phyloP scores from a whole-genome alignment of 345 rosid genomes.

The Cardamine occulta region DNA sequence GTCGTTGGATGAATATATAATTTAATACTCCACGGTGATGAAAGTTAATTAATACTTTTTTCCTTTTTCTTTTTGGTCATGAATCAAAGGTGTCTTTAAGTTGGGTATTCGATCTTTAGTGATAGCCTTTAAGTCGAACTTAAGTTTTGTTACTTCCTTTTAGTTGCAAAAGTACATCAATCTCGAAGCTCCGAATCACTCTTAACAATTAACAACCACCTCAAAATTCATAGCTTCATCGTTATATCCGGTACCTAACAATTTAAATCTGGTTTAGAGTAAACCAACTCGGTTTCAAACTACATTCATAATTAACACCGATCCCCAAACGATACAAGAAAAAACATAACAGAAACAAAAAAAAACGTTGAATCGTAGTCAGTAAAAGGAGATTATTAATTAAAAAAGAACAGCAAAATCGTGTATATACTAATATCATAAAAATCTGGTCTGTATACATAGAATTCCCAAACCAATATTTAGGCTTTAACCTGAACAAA shows the following conservation, averaged over 20 bases:
- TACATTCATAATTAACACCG: not conserved
- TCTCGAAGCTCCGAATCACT: not conserved
- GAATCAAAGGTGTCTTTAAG: too few species aligned
- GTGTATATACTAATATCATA: too few species aligned
- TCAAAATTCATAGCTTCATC: not conserved
- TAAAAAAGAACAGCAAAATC: too few species aligned
- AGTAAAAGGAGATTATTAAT: too few species aligned
- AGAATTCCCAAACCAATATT: too few species aligned
- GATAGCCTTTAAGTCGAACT: conserved; percentile 21
- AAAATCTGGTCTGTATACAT: too few species aligned
- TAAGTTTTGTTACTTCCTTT: conserved; percentile 17
- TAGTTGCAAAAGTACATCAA: not conserved
- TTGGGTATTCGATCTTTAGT: too few species aligned
- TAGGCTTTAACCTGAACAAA: not conserved
- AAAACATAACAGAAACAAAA: too few species aligned
- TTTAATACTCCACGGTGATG: not conserved
- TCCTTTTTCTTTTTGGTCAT: too few species aligned
- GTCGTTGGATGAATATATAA: not conserved
- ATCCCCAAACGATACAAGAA: not conserved
- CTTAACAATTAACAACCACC: not conserved
- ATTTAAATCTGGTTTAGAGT: not conserved
- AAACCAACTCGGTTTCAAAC: conserved; percentile 2
- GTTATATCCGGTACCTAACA: not conserved
- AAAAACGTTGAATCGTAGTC: too few species aligned
- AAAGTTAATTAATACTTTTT: not conserved